Evolutionary conservation across 768 basidiomycete species (phyloP).

Genomic region (Trichaptum fuscoviolaceum): DNA sequence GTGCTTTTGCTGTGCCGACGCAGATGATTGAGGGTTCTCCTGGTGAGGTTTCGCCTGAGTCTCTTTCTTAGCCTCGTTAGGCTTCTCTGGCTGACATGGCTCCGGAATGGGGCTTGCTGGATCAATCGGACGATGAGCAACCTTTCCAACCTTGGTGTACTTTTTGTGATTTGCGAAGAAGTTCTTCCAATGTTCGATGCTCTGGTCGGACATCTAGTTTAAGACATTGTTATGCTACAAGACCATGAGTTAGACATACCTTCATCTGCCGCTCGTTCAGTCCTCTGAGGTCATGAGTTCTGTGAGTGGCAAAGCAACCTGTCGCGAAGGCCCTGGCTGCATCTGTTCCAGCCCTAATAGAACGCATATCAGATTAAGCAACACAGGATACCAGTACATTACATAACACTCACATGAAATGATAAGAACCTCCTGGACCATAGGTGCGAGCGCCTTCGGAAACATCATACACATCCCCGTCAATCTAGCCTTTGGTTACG

Average conservation of each 20-base stretch:
- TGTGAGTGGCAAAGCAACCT: conserved; percentile 87
- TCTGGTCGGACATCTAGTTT: conserved; percentile 32
- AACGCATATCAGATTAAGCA: not conserved
- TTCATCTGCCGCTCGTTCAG: conserved; percentile 63
- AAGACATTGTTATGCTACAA: not conserved
- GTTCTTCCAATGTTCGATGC: conserved; percentile 82
- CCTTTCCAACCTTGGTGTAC: conserved; percentile 73
- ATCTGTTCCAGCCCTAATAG: conserved; percentile 70
- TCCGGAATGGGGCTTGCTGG: conserved; percentile 67
- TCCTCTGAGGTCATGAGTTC: conserved; percentile 87
- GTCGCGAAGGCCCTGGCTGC: conserved; percentile 92
- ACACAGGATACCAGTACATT: conserved; percentile 2
- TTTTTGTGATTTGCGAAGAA: conserved; percentile 82
- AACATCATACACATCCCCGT: conserved; percentile 91
- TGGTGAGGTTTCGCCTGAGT: conserved; percentile 25
- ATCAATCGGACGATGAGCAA: conserved; percentile 73
- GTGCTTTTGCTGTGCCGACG: conserved; percentile 3
- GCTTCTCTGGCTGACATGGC: conserved; percentile 67
- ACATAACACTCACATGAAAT: conserved; percentile 49
- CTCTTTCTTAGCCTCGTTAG: conserved; percentile 18
- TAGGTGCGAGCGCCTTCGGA: conserved; percentile 70
- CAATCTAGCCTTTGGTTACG: conserved; percentile 51
- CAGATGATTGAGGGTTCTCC: conserved; percentile 24
- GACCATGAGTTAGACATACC: conserved; percentile 36
- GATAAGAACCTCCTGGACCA: conserved; percentile 84